Percentiles rank a stretch among this genome's conserved stretches.
phyloP scores from a whole-genome alignment of 768 basidiomycete species.

The Serendipita sp. region DNA sequence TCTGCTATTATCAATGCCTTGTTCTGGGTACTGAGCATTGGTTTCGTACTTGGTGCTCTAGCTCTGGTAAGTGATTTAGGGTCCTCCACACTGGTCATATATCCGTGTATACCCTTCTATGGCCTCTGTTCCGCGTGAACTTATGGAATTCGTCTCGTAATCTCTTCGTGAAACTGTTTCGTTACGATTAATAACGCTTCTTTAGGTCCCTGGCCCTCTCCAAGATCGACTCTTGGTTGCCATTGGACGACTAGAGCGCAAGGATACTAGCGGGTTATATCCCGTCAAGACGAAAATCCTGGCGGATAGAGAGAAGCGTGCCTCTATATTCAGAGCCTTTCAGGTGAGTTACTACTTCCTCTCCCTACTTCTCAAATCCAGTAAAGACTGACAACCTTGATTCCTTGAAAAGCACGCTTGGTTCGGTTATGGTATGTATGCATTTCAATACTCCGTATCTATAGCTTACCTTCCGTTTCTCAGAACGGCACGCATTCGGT shows the following conservation, averaged over 20 bases:
- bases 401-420: conserved; percentile 53
- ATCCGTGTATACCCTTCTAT: too few species aligned
- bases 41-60: not conserved
- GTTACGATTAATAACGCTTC: not conserved
- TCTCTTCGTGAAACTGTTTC: not conserved
- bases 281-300: not conserved
- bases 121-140: too few species aligned
- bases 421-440: conserved; percentile 56
- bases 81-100: not conserved
- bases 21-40: not conserved
- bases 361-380: not conserved
- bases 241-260: not conserved
- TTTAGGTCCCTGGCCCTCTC: not conserved
- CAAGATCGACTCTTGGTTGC: not conserved
- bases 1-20: not conserved
- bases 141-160: too few species aligned
- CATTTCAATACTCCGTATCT: conserved; percentile 7
- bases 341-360: conserved; percentile 30
- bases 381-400: not conserved
- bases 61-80: not conserved
- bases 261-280: not conserved
- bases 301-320: conserved; percentile 43
- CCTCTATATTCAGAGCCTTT: conserved; percentile 66
- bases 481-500: conserved; percentile 83
- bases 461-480: conserved; percentile 8